phyloP scores from a whole-genome alignment of 805 yeast genomes.

The Candida takata region DNA sequence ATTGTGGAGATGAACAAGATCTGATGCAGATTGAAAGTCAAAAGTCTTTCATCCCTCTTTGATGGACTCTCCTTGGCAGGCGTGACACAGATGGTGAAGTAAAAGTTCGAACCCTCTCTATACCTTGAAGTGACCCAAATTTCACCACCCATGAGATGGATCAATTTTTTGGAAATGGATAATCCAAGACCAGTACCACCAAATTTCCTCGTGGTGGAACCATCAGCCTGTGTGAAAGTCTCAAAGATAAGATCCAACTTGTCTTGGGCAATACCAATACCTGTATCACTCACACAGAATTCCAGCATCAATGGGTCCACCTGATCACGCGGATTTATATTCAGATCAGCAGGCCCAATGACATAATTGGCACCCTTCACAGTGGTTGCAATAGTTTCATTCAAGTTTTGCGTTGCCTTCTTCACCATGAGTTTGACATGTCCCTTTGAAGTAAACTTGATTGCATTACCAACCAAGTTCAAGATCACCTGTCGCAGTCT shows the following conservation, averaged over 20 bases:
- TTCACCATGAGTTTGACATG: slow-evolving; percentile 72
- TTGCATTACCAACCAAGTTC: slow-evolving; percentile 84
- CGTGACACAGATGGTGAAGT: slow-evolving; percentile 73
- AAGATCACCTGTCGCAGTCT: slow-evolving; percentile 81
- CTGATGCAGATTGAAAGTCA: slow-evolving; percentile 66
- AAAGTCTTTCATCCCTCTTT: slow-evolving; percentile 58
- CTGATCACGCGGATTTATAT: slow-evolving; percentile 14
- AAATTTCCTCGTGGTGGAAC: slow-evolving; percentile 85
- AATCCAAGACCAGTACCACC: slow-evolving; percentile 92
- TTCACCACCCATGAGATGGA: slow-evolving; percentile 89
- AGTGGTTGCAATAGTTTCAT: slow-evolving; percentile 16
- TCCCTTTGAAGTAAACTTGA: slow-evolving; percentile 78
- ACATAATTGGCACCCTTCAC: slow-evolving; percentile 25
- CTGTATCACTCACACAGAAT: slow-evolving; percentile 85
- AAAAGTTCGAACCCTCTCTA: slow-evolving; percentile 78
- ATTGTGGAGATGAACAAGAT: slow-evolving; percentile 65
- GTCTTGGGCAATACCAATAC: slow-evolving; percentile 84
- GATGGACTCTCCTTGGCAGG: slow-evolving; percentile 56
- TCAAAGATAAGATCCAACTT: slow-evolving; percentile 81
- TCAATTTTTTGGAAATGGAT: slow-evolving; percentile 79
- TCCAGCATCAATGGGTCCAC: slow-evolving; percentile 47
- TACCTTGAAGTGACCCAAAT: slow-evolving; percentile 83
- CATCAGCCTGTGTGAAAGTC: slow-evolving; percentile 90
- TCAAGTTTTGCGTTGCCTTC: slow-evolving; percentile 34
- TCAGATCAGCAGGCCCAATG: slow-evolving; percentile 19